A percentile compares a stretch with the other conserved stretches of the same genome.
Conservation (phyloP, 441 rosid genomes). For the Viola pubescens region DNA sequence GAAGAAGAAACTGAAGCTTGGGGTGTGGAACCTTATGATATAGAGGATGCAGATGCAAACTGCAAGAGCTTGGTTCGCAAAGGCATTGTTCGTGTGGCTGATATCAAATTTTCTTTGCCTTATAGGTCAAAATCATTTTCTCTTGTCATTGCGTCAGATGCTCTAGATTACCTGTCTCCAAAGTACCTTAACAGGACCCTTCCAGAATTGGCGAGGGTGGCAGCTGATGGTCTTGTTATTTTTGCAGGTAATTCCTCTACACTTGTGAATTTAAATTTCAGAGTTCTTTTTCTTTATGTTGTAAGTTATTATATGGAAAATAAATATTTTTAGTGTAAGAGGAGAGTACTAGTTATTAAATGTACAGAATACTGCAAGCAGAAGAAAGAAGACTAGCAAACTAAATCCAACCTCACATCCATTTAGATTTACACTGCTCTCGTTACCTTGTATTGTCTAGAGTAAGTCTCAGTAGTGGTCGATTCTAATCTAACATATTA, state of each 20-base stretch:
- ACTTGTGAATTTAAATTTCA: too few species aligned
- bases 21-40: slow-evolving; percentile 70
- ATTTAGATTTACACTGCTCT: too few species aligned
- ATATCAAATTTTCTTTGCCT: slow-evolving; percentile 61
- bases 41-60: slow-evolving; percentile 47
- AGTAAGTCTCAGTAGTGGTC: too few species aligned
- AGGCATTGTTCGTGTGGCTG: slow-evolving; percentile 62
- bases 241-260: slow-evolving; percentile 37
- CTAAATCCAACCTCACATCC: too few species aligned
- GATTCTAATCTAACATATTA: too few species aligned
- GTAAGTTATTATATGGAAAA: too few species aligned
- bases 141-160: slow-evolving; percentile 58
- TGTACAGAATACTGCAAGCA: too few species aligned
- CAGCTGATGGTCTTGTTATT: slow-evolving; percentile 54
- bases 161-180: slow-evolving; percentile 61
- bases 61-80: slow-evolving; percentile 52
- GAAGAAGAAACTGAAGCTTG: slow-evolving; percentile 56
- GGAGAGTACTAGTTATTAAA: too few species aligned
- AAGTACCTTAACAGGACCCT: slow-evolving; percentile 60
- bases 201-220: slow-evolving; percentile 57
- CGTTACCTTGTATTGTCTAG: too few species aligned
- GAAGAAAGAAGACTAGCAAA: too few species aligned
- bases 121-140: slow-evolving; percentile 56
- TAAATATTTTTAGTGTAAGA: too few species aligned
- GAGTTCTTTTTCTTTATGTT: too few species aligned